Conservation (phyloP, 2,329 filamentous ascomycete genomes). For the Xylariaceae sp. region DNA sequence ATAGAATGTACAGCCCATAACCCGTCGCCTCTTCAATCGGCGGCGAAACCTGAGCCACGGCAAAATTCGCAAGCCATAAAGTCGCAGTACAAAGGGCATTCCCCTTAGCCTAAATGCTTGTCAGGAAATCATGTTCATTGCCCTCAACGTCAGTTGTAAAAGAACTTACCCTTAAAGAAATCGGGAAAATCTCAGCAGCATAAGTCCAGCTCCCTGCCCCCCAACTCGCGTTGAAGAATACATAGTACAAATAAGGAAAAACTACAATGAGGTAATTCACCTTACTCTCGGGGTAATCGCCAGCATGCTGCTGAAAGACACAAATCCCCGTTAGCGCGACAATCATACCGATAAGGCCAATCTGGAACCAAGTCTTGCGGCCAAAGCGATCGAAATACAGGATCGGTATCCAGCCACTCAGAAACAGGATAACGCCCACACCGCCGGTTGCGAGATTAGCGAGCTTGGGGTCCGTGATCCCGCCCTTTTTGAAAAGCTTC, state of each 20-base stretch:
- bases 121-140: background rate
- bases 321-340: slow-evolving; percentile 27
- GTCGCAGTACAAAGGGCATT: slow-evolving; percentile 30
- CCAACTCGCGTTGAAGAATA: slow-evolving; percentile 33
- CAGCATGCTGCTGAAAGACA: slow-evolving; percentile 28
- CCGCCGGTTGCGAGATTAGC: slow-evolving; percentile 31
- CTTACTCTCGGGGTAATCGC: slow-evolving; percentile 23
- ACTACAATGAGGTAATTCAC: slow-evolving; percentile 29
- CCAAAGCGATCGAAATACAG: slow-evolving; percentile 32
- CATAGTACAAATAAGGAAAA: slow-evolving; percentile 32
- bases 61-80: slow-evolving; percentile 31
- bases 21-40: slow-evolving; percentile 27
- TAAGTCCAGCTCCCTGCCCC: slow-evolving; percentile 32
- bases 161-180: slow-evolving; percentile 26
- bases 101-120: slow-evolving; percentile 27
- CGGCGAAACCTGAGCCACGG: slow-evolving; percentile 25
- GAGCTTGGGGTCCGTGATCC: slow-evolving; percentile 24
- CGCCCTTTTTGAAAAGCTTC: slow-evolving; percentile 27
- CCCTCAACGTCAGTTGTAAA: background rate
- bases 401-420: slow-evolving; percentile 31
- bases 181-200: slow-evolving; percentile 32
- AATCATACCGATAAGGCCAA: slow-evolving; percentile 30
- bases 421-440: slow-evolving; percentile 29
- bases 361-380: slow-evolving; percentile 31
- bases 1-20: slow-evolving; percentile 28